Conservation (phyloP, 2,329 filamentous ascomycete genomes). For the Myriosclerotinia curreyana region DNA sequence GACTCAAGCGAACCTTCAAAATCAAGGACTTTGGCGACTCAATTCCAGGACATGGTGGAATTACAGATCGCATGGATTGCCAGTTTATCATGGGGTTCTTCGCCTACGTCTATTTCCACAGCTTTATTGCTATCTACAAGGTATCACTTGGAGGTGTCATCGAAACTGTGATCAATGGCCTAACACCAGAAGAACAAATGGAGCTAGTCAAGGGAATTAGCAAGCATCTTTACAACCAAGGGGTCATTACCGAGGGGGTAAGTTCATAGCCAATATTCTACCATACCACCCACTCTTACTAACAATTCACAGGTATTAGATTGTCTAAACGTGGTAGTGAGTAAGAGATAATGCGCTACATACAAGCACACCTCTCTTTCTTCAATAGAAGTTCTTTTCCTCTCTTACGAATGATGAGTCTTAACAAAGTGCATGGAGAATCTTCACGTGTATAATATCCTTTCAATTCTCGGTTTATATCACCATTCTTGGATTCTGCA, state of each 20-base stretch:
- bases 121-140: constrained; percentile 89
- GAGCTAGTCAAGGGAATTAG: constrained; percentile 68
- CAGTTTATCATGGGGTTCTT: constrained; percentile 99
- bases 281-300: background rate
- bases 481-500: constrained; percentile 15
- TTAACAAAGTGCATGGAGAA: constrained; percentile 15
- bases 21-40: constrained; percentile 99
- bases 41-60: constrained; percentile 94
- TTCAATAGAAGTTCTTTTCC: background rate
- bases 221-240: constrained; percentile 64
- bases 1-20: constrained; percentile 97
- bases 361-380: background rate
- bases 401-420: constrained; percentile 19
- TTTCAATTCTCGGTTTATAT: constrained; percentile 19
- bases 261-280: constrained; percentile 21
- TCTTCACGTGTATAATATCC: constrained; percentile 22
- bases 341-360: constrained; percentile 30
- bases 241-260: constrained; percentile 41
- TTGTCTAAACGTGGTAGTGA: constrained; percentile 34
- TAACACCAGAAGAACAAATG: constrained; percentile 83
- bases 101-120: constrained; percentile 97
- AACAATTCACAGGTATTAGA: constrained; percentile 32
- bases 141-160: constrained; percentile 82
- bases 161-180: constrained; percentile 85
- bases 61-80: constrained; percentile 99